Evolutionary conservation across 2,329 filamentous ascomycete genomes (phyloP).

Genomic region (Sporothrix inflata): DNA sequence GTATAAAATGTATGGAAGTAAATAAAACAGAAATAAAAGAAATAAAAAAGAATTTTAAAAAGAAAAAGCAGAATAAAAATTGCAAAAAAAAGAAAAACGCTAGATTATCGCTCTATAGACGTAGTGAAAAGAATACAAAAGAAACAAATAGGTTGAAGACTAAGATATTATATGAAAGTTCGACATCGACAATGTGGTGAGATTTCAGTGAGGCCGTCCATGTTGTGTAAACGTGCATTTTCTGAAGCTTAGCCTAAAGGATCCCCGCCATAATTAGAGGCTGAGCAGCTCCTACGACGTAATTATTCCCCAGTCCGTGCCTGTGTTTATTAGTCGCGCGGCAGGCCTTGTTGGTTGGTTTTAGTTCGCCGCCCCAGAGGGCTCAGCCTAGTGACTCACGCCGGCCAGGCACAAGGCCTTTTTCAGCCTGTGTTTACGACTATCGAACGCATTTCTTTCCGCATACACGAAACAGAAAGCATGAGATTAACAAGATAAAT

Average conservation of each 20-base stretch:
- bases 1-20: background rate
- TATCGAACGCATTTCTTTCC: background rate
- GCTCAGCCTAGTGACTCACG: constrained; percentile 9
- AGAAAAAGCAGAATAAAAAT: background rate
- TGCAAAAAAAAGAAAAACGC: background rate
- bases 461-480: background rate
- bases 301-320: background rate
- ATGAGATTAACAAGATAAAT: background rate
- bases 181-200: background rate
- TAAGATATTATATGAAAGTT: background rate
- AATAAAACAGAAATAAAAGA: background rate
- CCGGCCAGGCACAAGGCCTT: background rate
- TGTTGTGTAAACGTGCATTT: too few species aligned
- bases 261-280: background rate
- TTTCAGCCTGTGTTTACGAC: background rate
- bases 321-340: background rate
- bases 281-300: background rate
- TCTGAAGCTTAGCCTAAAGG: background rate
- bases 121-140: too few species aligned
- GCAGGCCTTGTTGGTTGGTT: background rate
- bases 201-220: background rate
- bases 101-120: background rate
- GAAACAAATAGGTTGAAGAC: too few species aligned
- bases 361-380: background rate
- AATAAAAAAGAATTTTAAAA: too few species aligned